phyloP scores from a whole-genome alignment of 2,329 filamentous ascomycete genomes.

The Elsinoe fawcettii region DNA sequence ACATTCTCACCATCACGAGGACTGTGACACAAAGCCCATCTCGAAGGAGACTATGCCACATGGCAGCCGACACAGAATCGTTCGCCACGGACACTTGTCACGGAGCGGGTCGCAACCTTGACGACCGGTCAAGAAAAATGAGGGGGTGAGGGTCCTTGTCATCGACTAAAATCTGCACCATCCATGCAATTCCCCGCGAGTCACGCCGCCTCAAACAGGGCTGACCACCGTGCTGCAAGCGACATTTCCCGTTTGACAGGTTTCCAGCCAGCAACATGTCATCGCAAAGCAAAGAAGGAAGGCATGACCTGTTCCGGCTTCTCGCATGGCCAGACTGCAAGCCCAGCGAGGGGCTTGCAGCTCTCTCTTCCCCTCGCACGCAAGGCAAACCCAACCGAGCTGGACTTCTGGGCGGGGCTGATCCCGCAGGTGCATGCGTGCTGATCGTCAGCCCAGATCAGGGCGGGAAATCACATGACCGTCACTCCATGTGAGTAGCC shows the following conservation, averaged over 20 bases:
- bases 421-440: not conserved
- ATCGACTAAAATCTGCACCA: not conserved
- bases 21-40: not conserved
- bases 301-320: not conserved
- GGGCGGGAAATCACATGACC: slow-evolving; percentile 2
- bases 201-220: not conserved
- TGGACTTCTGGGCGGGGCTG: not conserved
- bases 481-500: not conserved
- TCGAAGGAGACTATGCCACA: not conserved
- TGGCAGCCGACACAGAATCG: not conserved
- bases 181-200: not conserved
- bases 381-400: not conserved
- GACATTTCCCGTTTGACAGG: not conserved
- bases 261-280: not conserved
- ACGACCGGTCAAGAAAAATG: not conserved
- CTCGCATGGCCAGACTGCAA: not conserved
- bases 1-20: not conserved
- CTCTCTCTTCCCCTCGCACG: not conserved
- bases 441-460: not conserved
- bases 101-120: slow-evolving; percentile 13
- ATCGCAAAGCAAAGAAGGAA: not conserved
- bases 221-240: not conserved
- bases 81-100: not conserved
- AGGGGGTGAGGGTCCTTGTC: too few species aligned
- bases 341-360: not conserved